Conservation (phyloP, 1,284 basidiomycete genomes). For the Volvariella volvacea region DNA sequence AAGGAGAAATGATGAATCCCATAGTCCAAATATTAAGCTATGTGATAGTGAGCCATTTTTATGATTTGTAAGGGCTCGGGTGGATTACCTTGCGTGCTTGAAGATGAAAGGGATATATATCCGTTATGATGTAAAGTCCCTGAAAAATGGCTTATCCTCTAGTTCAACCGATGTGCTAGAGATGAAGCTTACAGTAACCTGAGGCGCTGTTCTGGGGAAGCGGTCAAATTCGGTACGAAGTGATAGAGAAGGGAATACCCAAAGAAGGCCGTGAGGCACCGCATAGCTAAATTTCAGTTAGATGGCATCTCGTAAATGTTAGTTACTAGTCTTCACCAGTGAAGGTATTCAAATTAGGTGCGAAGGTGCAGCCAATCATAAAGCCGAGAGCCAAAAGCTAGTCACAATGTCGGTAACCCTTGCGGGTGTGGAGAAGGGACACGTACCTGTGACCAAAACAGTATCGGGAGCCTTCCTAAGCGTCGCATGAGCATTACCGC, state of each 20-base stretch:
- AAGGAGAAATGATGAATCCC: conserved; percentile 62
- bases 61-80: neutral
- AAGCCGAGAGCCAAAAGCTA: conserved; percentile 45
- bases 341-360: conserved; percentile 48
- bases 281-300: conserved; percentile 41
- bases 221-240: conserved; percentile 3
- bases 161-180: neutral
- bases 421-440: neutral
- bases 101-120: conserved; percentile 70
- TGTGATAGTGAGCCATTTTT: neutral
- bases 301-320: neutral
- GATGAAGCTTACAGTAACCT: conserved; percentile 50
- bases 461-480: conserved; percentile 48
- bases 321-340: conserved; percentile 26
- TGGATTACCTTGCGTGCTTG: conserved; percentile 57
- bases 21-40: conserved; percentile 68
- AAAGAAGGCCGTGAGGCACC: conserved; percentile 67
- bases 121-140: conserved; percentile 62
- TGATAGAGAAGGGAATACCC: conserved; percentile 33
- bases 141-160: conserved; percentile 13
- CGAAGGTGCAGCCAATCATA: conserved; percentile 50
- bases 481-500: conserved; percentile 53
- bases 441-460: conserved; percentile 56
- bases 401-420: neutral
- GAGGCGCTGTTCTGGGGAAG: conserved; percentile 48